Evolutionary conservation across 495 filamentous ascomycete species (phyloP), one percentile per base, ranked within the genome.

Genomic region (Immersiella caudata): DNA sequence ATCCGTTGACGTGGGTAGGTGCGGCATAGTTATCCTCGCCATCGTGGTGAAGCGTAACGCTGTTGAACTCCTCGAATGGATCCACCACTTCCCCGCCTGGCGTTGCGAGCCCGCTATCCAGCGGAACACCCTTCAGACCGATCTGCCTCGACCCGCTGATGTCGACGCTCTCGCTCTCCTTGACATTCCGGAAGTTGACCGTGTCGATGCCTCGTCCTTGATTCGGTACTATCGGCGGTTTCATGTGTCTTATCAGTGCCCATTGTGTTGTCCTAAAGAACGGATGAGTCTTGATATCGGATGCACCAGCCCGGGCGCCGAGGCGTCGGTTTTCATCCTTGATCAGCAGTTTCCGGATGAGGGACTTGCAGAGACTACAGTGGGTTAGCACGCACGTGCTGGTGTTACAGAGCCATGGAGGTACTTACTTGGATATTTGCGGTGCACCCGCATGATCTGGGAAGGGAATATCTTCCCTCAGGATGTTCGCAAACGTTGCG

Each of bases 61-160:
- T 96, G 79, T 99, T 99, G 77, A 99, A 99, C 76, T 98, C 96
- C 78, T 97, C 93, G 75, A 99, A 99, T 14, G 95, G 95, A 85
- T 99, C 95, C n/a, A 87, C 85, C 64, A 50, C 67, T 74, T 97
- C 94, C 40, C 84, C 91, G 40, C 90, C 93, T 11, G 95, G 93
- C 29, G 94, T 97, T 3, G 90, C 89, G 33, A 95, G 79, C 9
- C 92, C 93, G 24, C 89, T 92, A 71, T 96, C 92, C 69, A 97
- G 80, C 11, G 92, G 92, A 29, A 96, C 92, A 4, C 93, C 93
- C 72, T 90, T 90, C 73, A 86, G 78, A 8, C 73, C 70, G 67
- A 79, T 74, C 20, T 79, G 74, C 69, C 82, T 85, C 14, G 87
- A 81, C 16, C 87, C 90, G 40, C 90, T 90, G 67, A 97, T 94